Base-by-base conservation (phyloP, 2,329 filamentous ascomycete species). In the Aspergillus novofumigatus region DNA sequence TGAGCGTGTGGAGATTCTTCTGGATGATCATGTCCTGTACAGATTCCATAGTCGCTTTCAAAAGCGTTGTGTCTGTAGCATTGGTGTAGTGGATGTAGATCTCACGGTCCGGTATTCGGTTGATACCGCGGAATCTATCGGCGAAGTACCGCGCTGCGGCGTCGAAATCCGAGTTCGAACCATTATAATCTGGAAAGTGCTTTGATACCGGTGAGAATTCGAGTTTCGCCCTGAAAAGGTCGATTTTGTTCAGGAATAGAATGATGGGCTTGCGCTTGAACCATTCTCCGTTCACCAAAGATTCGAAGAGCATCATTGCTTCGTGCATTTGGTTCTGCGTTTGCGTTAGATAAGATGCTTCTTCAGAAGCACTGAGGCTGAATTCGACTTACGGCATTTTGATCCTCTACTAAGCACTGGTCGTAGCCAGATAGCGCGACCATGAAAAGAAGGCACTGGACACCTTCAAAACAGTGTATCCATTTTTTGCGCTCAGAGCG, bases 341-440 rank as follows among this genome's bases (percentile, higher is more conserved):
- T 23, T 41, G 4, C 6, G 59, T 69, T 53, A 66, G 67, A 25
- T 51, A 42, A 51, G 54, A 23, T 47, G 32, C 10, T 21, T 32
- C n/a, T 14, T 47, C 14, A 10, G 0, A 23, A 45, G 29, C 49
- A 25, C 45, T 20, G 11, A 10, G 8, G 3, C 23, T 41, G 14
- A 42, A 26, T 47, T 14, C n/a, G 32, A 80, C 91, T 79, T 81
- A 96, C 92, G 62, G 92, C 92, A 72, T 96, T 94, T 75, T 96
- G 92, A 73, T 97, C 93, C 77, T 97, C 93, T 3, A 97, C 91
- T 51, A 97, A 79, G 69, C 92, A 96, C 75, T 97, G 94, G 71
- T 97, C 93, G 74, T 97, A 97, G 58, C 93, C 93, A 62, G 92
- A 96, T 66, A 97, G 92, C 50, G 93, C 92, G 53, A 96, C 93